A percentile compares a stretch with the other conserved stretches of the same genome.
These are phyloP conservation scores for Komagataella populi DNA, from an alignment of 805 yeast species.

Conservation along the genomic window DNA sequence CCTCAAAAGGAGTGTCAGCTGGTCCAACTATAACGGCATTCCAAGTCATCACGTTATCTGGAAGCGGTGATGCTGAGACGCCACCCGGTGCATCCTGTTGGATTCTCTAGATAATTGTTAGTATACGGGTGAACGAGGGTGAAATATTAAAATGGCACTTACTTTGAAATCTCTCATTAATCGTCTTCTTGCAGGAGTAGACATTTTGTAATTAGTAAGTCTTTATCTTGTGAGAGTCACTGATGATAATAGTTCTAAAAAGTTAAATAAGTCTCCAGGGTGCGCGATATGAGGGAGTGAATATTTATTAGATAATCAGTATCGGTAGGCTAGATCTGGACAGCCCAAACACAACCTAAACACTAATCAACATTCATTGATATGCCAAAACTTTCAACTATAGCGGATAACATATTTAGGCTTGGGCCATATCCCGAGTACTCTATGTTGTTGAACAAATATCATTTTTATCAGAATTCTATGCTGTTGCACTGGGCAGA, in stretches of 20 bases:
- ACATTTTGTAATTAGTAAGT: conserved; percentile 35
- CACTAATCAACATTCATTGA: neutral
- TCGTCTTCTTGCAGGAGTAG: conserved; percentile 97
- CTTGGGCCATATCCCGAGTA: conserved; percentile 4
- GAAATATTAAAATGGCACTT: conserved; percentile 11
- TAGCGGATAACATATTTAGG: conserved; percentile 1
- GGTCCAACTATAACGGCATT: conserved; percentile 98
- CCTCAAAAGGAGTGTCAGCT: conserved; percentile 94
- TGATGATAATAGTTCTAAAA: neutral
- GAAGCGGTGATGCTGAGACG: conserved; percentile 91
- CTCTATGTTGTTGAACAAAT: conserved; percentile 21
- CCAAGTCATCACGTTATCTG: conserved; percentile 97
- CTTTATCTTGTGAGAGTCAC: neutral
- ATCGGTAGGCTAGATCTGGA: neutral
- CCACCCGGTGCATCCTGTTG: conserved; percentile 98
- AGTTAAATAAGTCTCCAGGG: neutral
- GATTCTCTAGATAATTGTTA: conserved; percentile 45
- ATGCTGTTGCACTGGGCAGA: conserved; percentile 49
- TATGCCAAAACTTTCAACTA: neutral
- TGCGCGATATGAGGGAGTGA: neutral
- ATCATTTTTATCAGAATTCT: conserved; percentile 80
- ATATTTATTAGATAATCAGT: neutral
- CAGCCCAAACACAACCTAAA: neutral
- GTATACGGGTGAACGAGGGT: conserved; percentile 3
- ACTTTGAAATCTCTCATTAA: conserved; percentile 96